Base-by-base conservation (phyloP, 805 yeast genomes). In the Wilhelminamyces savonicus region DNA sequence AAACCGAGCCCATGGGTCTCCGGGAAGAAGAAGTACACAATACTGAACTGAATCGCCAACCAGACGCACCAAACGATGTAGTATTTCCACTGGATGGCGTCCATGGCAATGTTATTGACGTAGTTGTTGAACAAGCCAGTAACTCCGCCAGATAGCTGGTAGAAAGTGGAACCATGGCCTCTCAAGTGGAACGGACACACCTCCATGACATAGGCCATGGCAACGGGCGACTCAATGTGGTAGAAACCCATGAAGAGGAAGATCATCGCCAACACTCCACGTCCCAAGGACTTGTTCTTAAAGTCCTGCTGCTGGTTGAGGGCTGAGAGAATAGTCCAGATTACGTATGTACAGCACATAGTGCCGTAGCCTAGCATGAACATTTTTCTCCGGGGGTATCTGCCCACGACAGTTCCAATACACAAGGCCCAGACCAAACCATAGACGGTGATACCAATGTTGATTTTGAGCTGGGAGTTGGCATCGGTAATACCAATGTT, bases 1-100 rank as follows among this genome's bases (percentile, higher is more conserved):
- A 62, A 44, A 2, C 60, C 48, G 31, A 50, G 43, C n/a, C 66
- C 66, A 14, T 52, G 48, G 3, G 67, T 62, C 35, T 62, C 67
- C 30, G 59, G 57, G 36, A 54, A 56, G 4, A 57, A 43, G 32
- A 58, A 45, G 33, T 42, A 50, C 25, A 54, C 52, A 17, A 54
- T 46, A 19, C 41, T 36, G 24, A 55, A 32, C 29, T 56, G 53
- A 14, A 56, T 56, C 13, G 41, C 46, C 29, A 35, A 21, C 10
- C 16, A 11, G 11, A 14, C 12, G 22, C 31, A 28, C 25, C 21
- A 34, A 14, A 34, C 37, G 24, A 34, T 34, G 21, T 29, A 29
- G 28, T 34, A 34, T 23, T 26, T 29, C 37, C 37, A 30, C 3
- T 14, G 47, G 27, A 27, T 54, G 30, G 48, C 55, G 48, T 18